Base-by-base conservation (phyloP, 352 stramenopile species). In the Elongisporangium undulatum region DNA sequence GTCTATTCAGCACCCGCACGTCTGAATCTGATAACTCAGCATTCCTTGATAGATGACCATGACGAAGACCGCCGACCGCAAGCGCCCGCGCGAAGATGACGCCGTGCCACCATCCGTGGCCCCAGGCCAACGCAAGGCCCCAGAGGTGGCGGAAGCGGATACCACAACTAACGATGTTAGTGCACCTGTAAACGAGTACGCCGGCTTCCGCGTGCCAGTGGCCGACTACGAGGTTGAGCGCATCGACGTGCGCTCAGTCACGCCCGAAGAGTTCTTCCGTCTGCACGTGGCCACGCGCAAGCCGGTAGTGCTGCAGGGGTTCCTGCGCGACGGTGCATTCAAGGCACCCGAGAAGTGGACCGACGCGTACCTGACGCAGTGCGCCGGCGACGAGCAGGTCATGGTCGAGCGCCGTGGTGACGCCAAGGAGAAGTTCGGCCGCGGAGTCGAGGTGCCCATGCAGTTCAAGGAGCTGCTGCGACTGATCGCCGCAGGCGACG, bases 391-490 rank as follows among this genome's bases (percentile, higher is more conserved):
- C 16, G 79, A 81, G 51, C 68, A 57, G 29, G 61, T 97, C 45
- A 83, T 85, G 61, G 83, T 97, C 7, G 90, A 97, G 68, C 73
- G 90, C 58, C 82, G 90, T 64, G 67, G 72, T 49, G 71, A 65
- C 52, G 56, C 73, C 12, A 60, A 62, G n/a, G 87, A 92, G 15
- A 85, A 89, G 53, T 97, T 95, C 66, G 90, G 90, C 1, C 81
- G 82, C 23, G 90, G 89, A n/a, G 79, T 95, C 49, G 81, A 94
- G 72, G 76, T 94, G 52, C 70, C 82, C 49, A 95, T 97, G 85
- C 68, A 62, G 19, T 96, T 96, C 67, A 49, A 66, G 16, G 57
- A 92, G 7, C 79, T 97, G 56, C 62, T 97, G n/a, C 57, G 75
- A 21, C 69, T 95, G 19, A 74, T 97, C 24, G 71, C 75, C 2